Evolutionary conservation across 1,284 basidiomycete genomes (phyloP).

Genomic region (Ganoderma meredithae): DNA sequence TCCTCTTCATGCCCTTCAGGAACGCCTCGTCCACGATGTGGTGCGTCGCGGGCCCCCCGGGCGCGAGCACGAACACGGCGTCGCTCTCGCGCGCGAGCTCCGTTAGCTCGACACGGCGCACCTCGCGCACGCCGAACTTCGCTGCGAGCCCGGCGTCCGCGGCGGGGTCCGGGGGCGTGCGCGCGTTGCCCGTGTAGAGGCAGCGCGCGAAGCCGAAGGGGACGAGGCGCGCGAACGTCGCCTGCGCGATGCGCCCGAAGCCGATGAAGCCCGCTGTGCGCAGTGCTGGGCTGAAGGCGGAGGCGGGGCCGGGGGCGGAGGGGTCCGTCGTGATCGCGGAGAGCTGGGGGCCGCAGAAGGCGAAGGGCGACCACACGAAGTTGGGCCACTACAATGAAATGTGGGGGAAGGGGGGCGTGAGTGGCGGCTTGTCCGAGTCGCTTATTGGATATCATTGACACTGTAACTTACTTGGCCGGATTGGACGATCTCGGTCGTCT

Average conservation of each 20-base stretch:
- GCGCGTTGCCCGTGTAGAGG: slow-evolving; percentile 68
- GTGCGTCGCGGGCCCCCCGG: slow-evolving; percentile 76
- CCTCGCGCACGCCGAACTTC: slow-evolving; percentile 55
- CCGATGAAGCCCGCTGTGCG: slow-evolving; percentile 91
- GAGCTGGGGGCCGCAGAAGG: slow-evolving; percentile 81
- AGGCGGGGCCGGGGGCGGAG: slow-evolving; percentile 26
- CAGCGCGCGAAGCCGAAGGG: slow-evolving; percentile 80
- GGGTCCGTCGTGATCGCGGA: slow-evolving; percentile 51
- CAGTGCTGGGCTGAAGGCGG: slow-evolving; percentile 47
- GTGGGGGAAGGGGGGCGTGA: slow-evolving; percentile 5
- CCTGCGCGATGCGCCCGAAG: slow-evolving; percentile 92
- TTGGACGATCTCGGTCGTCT: slow-evolving; percentile 71
- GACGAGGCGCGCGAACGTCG: slow-evolving; percentile 77
- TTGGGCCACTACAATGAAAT: slow-evolving; percentile 56
- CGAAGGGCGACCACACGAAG: slow-evolving; percentile 83
- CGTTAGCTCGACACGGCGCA: slow-evolving; percentile 70
- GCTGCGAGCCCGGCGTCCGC: slow-evolving; percentile 62
- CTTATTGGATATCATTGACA: not conserved
- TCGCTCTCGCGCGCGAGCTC: slow-evolving; percentile 80
- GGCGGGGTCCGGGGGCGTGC: slow-evolving; percentile 49
- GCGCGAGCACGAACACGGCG: slow-evolving; percentile 85
- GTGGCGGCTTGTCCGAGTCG: not conserved
- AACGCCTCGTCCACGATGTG: slow-evolving; percentile 80
- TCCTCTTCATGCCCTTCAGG: slow-evolving; percentile 85
- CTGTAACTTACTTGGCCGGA: slow-evolving; percentile 61